A percentile compares a stretch with the other conserved stretches of the same genome.
Conservation (phyloP, 1,284 basidiomycete genomes). For the Schizophyllum amplum region DNA sequence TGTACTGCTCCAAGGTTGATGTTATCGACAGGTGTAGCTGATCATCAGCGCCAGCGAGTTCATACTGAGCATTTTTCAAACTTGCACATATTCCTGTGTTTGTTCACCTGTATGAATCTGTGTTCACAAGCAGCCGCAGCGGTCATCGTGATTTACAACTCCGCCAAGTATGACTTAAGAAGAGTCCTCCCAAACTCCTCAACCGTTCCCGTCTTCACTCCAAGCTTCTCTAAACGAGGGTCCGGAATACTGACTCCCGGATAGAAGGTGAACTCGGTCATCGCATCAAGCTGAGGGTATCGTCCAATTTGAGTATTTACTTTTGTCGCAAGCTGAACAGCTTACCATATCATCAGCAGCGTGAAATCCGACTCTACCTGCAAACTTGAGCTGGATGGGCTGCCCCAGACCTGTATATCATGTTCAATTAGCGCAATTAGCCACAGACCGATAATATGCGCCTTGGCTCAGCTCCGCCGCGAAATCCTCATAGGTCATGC, state of each 20-base stretch:
- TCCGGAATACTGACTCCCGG: slow-evolving; percentile 3
- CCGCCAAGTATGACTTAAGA: too few species aligned
- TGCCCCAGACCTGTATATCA: slow-evolving; percentile 5
- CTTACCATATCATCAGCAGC: slow-evolving; percentile 11
- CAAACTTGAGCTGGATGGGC: slow-evolving; percentile 2
- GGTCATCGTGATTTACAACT: too few species aligned
- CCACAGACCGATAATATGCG: not conserved
- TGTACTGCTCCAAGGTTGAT: too few species aligned
- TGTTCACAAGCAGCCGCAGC: too few species aligned
- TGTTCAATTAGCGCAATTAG: too few species aligned
- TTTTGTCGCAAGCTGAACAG: not conserved
- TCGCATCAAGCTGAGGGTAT: too few species aligned
- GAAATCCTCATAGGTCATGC: slow-evolving; percentile 2
- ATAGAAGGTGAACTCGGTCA: slow-evolving; percentile 1
- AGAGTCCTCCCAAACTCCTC: slow-evolving; percentile 1
- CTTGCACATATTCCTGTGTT: too few species aligned
- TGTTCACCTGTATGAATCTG: too few species aligned
- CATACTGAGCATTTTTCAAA: too few species aligned
- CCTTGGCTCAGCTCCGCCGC: slow-evolving; percentile 5
- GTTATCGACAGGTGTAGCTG: too few species aligned
- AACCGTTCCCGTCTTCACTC: slow-evolving; percentile 5
- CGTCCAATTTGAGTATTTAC: not conserved
- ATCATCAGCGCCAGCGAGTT: too few species aligned
- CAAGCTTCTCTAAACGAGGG: slow-evolving; percentile 5
- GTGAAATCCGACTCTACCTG: slow-evolving; percentile 1